These are phyloP conservation scores for Leishmania guyanensis DNA, from an alignment of 208 protist species.

Conservation along the genomic window DNA sequence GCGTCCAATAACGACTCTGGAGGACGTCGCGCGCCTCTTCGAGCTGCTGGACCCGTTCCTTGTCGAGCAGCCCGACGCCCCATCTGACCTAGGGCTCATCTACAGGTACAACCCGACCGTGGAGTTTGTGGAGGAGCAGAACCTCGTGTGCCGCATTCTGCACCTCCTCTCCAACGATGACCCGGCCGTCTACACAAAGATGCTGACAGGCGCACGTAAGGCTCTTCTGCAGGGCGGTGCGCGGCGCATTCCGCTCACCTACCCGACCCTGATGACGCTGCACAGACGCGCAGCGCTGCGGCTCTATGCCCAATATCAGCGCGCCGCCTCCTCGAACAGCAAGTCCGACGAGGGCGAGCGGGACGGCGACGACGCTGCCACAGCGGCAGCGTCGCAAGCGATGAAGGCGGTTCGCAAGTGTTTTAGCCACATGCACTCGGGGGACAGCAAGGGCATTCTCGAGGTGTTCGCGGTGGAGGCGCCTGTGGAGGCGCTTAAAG, in stretches of 20 bases:
- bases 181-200: constrained; percentile 83
- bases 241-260: constrained; percentile 79
- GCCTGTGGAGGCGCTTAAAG: constrained; percentile 62
- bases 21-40: constrained; percentile 76
- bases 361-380: constrained; percentile 1
- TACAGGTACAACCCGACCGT: constrained; percentile 51
- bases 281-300: constrained; percentile 74
- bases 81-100: constrained; percentile 30
- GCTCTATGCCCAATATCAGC: constrained; percentile 26
- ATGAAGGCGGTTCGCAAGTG: constrained; percentile 37
- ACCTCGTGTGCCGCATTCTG: constrained; percentile 88
- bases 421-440: constrained; percentile 56
- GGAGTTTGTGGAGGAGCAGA: constrained; percentile 94
- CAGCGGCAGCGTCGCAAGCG: constrained; percentile 4
- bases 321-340: neutral
- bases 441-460: constrained; percentile 80
- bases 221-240: constrained; percentile 88
- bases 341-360: constrained; percentile 2
- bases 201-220: constrained; percentile 88
- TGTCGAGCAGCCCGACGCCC: constrained; percentile 63
- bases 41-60: constrained; percentile 87
- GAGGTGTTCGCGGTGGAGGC: constrained; percentile 58
- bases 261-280: constrained; percentile 85
- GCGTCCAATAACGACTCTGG: constrained; percentile 49
- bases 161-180: constrained; percentile 89